Evolutionary conservation across 2,329 filamentous ascomycete species (phyloP), one percentile per base, ranked within the genome.

Genomic region (Colletotrichum aenigma): DNA sequence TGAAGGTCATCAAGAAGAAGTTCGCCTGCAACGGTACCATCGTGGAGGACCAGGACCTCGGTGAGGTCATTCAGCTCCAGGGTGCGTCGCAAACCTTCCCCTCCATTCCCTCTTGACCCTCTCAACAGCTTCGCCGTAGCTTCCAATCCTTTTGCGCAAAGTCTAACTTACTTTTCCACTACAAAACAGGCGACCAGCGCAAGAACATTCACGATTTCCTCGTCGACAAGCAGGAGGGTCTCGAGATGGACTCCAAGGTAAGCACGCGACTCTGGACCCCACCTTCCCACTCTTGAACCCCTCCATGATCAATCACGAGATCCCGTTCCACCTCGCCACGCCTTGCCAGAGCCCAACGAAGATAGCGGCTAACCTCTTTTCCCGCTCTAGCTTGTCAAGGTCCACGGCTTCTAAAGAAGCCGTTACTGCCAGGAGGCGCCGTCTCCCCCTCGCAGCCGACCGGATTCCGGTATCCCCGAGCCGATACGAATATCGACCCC

Each of bases 1-100:
- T 99, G 84, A 98, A 98, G 91, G 96, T 98, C 88, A 98, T 98
- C 91, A 98, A 98, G 94, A 98, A 98, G 93, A 97, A 98, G 87
- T 78, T 78, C 64, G 77, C 77, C 68, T 78, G 77, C 77, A 78
- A 78, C 75, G 77, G 77, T 28, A 78, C 77, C 58, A 77, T 78
- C 26, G 77, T 78, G 58, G 77, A 78, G 72, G 77, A 78, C 70
- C 64, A 68, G 30, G 77, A 78, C 56, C 76, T 78, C 61, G 77
- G 77, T 52, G 75, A 78, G 69, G 77, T 78, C 24, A 75, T 78
- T 32, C 77, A 78, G 73, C 77, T 78, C 24, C 77, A 78, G 70
- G 77, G 72, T 76, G 21, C 48, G 61, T 71, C 64, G 36, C 34
- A 30, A 26, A 66, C 38, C 13, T 28, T 9, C 55, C 15, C 55